phyloP scores from a whole-genome alignment of 805 yeast genomes.

The Sugiyamaella marilandica region DNA sequence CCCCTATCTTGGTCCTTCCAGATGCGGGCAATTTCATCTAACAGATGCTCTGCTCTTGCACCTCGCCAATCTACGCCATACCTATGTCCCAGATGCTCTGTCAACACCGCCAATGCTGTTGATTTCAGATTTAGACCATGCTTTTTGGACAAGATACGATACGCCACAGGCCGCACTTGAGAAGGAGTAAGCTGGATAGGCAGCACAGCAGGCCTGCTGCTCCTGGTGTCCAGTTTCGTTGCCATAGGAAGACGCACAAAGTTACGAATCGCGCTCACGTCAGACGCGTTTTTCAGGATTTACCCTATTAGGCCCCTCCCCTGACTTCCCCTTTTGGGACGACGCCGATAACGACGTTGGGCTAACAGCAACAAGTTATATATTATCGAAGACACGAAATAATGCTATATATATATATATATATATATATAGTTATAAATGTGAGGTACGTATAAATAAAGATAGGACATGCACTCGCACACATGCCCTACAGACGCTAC shows the following conservation, averaged over 20 bases:
- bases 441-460: no score
- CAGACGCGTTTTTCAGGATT: not conserved
- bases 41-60: conserved; percentile 50
- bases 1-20: conserved; percentile 94
- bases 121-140: conserved; percentile 88
- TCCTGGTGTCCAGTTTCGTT: not conserved
- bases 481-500: no score
- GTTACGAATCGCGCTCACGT: not conserved
- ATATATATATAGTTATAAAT: not conserved
- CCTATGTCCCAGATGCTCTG: conserved; percentile 67
- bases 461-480: no score
- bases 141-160: conserved; percentile 82
- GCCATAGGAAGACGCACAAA: not conserved
- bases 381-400: no score
- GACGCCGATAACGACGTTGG: no score
- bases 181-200: conserved; percentile 79
- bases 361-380: no score
- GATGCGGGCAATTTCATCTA: conserved; percentile 71
- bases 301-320: not conserved
- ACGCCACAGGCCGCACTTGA: conserved; percentile 85
- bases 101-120: conserved; percentile 67
- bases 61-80: conserved; percentile 89
- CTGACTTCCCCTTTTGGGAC: not conserved
- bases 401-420: not conserved
- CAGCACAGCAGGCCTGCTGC: conserved; percentile 41